These are phyloP conservation scores for Centrapalus pauciflorus DNA, from an alignment of 129 eudicot genomes.

Conservation along the genomic window DNA sequence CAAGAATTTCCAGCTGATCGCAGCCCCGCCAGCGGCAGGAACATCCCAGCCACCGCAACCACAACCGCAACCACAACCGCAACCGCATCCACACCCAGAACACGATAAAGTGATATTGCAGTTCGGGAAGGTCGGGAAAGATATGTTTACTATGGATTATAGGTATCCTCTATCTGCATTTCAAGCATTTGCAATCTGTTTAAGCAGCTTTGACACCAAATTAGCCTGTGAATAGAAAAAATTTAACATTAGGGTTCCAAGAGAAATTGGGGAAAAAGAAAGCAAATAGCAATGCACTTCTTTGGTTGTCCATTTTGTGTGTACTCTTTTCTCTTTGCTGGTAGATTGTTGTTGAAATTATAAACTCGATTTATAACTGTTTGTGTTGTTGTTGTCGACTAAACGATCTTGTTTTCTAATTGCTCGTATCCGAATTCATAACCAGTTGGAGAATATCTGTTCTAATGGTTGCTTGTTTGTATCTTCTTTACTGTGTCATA, in stretches of 20 bases:
- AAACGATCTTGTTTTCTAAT: constrained; percentile 8
- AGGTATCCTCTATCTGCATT: constrained; percentile 74
- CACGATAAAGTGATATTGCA: constrained; percentile 68
- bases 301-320: constrained; percentile 26
- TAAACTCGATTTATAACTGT: constrained; percentile 18
- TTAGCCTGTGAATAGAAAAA: constrained; percentile 71
- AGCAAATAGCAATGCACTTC: constrained; percentile 12
- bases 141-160: constrained; percentile 76
- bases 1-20: constrained; percentile 78
- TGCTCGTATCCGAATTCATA: neutral
- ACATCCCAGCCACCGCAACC: constrained; percentile 35
- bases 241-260: constrained; percentile 24
- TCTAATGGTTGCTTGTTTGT: no score
- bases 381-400: constrained; percentile 23
- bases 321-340: neutral
- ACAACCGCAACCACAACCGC: constrained; percentile 24
- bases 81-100: constrained; percentile 38
- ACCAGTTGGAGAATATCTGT: no score
- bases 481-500: no score
- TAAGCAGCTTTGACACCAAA: constrained; percentile 87
- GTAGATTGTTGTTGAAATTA: constrained; percentile 22
- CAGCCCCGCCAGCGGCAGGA: constrained; percentile 38
- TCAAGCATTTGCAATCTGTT: constrained; percentile 80
- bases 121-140: constrained; percentile 74
- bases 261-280: constrained; percentile 13